Evolutionary conservation across 805 yeast genomes (phyloP).

Genomic region (Wickerhamomyces xylosicus): DNA sequence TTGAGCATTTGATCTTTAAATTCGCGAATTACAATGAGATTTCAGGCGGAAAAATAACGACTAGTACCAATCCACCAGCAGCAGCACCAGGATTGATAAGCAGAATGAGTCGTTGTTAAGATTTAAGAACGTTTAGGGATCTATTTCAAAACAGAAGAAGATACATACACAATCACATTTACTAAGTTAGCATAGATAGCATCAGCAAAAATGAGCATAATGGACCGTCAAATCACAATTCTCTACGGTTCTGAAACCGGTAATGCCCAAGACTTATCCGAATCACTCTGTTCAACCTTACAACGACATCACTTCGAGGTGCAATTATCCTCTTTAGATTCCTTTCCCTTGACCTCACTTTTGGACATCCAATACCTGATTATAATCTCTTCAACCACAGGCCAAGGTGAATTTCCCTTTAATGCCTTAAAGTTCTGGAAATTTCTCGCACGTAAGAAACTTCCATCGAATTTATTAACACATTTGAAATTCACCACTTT

Average conservation of each 20-base stretch:
- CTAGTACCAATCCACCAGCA: too few relatives aligned
- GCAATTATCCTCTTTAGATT: conserved; percentile 44
- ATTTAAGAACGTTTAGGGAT: too few relatives aligned
- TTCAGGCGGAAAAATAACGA: too few relatives aligned
- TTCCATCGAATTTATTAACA: conserved; percentile 50
- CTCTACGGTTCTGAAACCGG: conserved; percentile 93
- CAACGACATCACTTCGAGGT: conserved; percentile 43
- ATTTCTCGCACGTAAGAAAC: conserved; percentile 54
- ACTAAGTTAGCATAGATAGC: too few relatives aligned
- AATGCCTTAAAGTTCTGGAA: conserved; percentile 70
- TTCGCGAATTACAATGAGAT: too few relatives aligned
- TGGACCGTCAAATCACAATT: conserved; percentile 36
- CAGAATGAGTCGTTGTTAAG: too few relatives aligned
- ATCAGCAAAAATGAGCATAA: neutral
- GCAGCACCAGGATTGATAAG: too few relatives aligned
- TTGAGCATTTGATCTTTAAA: too few relatives aligned
- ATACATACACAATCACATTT: too few relatives aligned
- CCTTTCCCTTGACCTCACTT: conserved; percentile 44
- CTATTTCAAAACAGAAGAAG: too few relatives aligned
- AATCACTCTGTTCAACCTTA: conserved; percentile 43
- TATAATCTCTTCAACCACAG: conserved; percentile 78
- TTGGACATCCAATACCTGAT: conserved; percentile 37
- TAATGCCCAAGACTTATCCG: conserved; percentile 78
- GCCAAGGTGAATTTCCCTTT: conserved; percentile 89
- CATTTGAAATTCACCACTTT: conserved; percentile 61